A percentile compares a stretch with the other conserved stretches of the same genome.
These are phyloP conservation scores for Fistulifera pelliculosa DNA, from an alignment of 108 stramenopile species.

Conservation along the genomic window DNA sequence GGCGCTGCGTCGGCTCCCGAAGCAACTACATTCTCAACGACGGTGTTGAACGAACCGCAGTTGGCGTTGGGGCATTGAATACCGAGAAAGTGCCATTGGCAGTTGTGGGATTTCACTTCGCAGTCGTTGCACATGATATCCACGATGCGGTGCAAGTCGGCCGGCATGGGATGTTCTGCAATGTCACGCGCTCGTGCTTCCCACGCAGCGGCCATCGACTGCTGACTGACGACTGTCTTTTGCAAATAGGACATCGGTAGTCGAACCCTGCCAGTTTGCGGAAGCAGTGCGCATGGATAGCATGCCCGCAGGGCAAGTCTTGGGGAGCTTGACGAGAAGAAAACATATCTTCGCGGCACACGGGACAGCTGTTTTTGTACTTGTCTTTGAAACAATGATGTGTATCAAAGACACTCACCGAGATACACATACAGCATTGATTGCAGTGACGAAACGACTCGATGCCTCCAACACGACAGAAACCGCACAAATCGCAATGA, in stretches of 20 bases:
- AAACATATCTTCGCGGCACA: conserved; percentile 84
- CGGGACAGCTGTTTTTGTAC: conserved; percentile 85
- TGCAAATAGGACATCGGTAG: conserved; percentile 84
- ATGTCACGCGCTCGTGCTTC: conserved; percentile 74
- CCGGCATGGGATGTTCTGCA: conserved; percentile 80
- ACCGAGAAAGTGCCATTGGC: conserved; percentile 79
- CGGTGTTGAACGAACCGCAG: conserved; percentile 75
- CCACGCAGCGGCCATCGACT: conserved; percentile 75
- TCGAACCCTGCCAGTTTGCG: conserved; percentile 81
- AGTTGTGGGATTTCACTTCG: conserved; percentile 46
- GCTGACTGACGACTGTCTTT: conserved; percentile 73
- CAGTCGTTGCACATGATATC: conserved; percentile 86
- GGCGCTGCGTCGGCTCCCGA: conserved; percentile 13
- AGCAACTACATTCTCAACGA: conserved; percentile 60
- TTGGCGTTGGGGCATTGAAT: conserved; percentile 64
- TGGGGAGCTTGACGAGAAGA: conserved; percentile 69
- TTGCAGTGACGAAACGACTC: conserved; percentile 81
- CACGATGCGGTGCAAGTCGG: conserved; percentile 61
- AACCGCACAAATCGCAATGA: conserved; percentile 77
- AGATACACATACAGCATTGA: conserved; percentile 87
- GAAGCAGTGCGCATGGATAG: conserved; percentile 83
- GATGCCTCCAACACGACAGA: conserved; percentile 80
- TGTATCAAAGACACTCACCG: conserved; percentile 53
- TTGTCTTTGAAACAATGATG: conserved; percentile 84
- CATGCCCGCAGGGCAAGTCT: conserved; percentile 82